Base-by-base conservation (phyloP, 495 filamentous ascomycete species). In the Aspergillus wentii region DNA sequence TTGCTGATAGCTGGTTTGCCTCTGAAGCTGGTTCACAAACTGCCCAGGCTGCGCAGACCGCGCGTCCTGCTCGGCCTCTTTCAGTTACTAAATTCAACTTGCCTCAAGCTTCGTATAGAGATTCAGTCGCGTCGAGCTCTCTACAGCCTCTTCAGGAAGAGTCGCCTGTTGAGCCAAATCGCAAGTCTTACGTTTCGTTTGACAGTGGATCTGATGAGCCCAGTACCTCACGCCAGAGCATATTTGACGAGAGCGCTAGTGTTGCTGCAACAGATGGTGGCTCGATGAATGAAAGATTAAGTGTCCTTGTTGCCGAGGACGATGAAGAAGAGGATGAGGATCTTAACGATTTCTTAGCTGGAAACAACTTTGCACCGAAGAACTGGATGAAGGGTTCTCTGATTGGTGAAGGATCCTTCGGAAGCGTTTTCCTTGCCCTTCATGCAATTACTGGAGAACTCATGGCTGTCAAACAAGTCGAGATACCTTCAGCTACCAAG, bases 371-470 rank as follows among this genome's bases (percentile, higher is more conserved):
- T 78, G 87, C 94, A 40, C 86, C 92, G 28, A 82, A 88, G 64
- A 88, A 91, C 55, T 99, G 94, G 89, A 99, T 99, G 88, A 95
- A 96, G 64, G 92, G 92, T 52, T 87, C 89, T 10, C 66, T 97
- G 32, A 99, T 99, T 50, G 92, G 92, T 30, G 88, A 95, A 59
- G 92, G 92, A 41, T 95, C 88, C 30, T 99, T 99, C 52, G 92
- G 92, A 51, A 90, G 86, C 48, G 92, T 99, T 33, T 99, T 89
- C 67, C 72, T 99, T 26, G 94, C 92, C 38, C 73, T 99, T n/a
- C 94, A 97, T 53, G 83, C 92, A 38, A 83, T 99, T 38, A 99
- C 94, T 17, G 92, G 90, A 51, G 94, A 95, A 57, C 82, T 99
- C 27, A 89, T 99, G 72, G 92, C 92, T 27, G 92, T 99, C 25